phyloP scores from a whole-genome alignment of 306 rosid species.

The Vigna reflexopilosa region DNA sequence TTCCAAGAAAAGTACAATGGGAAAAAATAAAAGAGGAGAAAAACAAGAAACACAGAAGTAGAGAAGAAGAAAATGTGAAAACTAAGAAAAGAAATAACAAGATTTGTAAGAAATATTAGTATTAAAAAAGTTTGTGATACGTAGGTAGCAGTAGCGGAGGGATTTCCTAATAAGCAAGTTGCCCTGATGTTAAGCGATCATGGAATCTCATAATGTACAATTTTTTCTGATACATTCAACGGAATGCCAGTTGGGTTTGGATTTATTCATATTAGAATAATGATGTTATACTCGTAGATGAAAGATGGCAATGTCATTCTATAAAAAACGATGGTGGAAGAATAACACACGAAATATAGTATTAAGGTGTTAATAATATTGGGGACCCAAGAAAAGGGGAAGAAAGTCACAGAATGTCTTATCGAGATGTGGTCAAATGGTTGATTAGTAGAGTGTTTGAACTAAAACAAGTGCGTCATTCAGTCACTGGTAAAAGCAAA shows the following conservation, averaged over 20 bases:
- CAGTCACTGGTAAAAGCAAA: conserved; percentile 24
- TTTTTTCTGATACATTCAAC: conserved; percentile 59
- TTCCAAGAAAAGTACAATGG: too few relatives aligned
- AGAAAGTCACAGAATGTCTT: conserved; percentile 64
- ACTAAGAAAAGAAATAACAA: too few relatives aligned
- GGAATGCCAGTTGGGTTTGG: conserved; percentile 69
- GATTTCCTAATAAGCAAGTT: conserved; percentile 45
- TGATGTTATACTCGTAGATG: conserved; percentile 25
- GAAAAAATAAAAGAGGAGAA: too few relatives aligned
- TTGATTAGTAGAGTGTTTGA: conserved; percentile 15
- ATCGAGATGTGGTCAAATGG: conserved; percentile 51
- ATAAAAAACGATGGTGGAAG: conserved; percentile 13
- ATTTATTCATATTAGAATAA: conserved; percentile 43
- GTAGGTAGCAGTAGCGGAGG: not conserved
- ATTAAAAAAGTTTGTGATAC: not conserved
- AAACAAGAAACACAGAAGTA: too few relatives aligned
- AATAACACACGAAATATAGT: conserved; percentile 29
- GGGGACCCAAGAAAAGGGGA: conserved; percentile 49
- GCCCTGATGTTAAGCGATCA: conserved; percentile 36
- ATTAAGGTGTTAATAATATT: conserved; percentile 46
- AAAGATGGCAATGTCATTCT: conserved; percentile 23
- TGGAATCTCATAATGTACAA: conserved; percentile 56
- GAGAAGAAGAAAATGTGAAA: too few relatives aligned
- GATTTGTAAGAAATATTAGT: not conserved
- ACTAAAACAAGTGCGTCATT: conserved; percentile 22